phyloP scores from a whole-genome alignment of 2,329 filamentous ascomycete species.

The Dactylellina drechsleri region DNA sequence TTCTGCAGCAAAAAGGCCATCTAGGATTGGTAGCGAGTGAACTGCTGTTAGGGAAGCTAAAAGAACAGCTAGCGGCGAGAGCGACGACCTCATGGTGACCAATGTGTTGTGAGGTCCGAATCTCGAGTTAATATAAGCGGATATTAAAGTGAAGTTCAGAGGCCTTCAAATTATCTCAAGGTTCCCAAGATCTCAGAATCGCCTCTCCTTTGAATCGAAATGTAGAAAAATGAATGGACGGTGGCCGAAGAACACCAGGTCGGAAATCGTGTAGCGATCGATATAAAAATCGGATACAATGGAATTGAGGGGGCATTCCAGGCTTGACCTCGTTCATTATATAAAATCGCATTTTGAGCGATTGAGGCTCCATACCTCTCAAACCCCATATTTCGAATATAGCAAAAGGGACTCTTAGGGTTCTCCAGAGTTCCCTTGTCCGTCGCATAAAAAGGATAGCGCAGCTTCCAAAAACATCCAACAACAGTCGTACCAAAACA shows the following conservation, averaged over 20 bases:
- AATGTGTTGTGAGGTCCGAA: slow-evolving; percentile 22
- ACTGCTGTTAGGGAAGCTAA: slow-evolving; percentile 23
- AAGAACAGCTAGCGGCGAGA: slow-evolving; percentile 17
- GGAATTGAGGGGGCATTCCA: background rate
- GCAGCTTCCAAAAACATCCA: slow-evolving; percentile 48
- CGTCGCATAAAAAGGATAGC: slow-evolving; percentile 42
- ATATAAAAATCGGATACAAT: background rate
- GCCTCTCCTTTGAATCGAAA: background rate
- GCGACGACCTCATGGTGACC: slow-evolving; percentile 43
- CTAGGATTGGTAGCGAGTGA: slow-evolving; percentile 16
- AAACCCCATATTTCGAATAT: slow-evolving; percentile 10
- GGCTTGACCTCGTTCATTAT: slow-evolving; percentile 7
- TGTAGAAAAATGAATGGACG: slow-evolving; percentile 18
- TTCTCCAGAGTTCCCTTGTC: slow-evolving; percentile 5
- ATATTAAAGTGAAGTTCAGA: too few relatives aligned
- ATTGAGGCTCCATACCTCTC: slow-evolving; percentile 18
- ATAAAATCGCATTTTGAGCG: slow-evolving; percentile 15
- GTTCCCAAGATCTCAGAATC: background rate
- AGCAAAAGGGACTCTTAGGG: too few relatives aligned
- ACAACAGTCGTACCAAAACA: slow-evolving; percentile 6
- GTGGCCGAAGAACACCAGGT: slow-evolving; percentile 27
- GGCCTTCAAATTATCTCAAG: background rate
- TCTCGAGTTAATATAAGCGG: slow-evolving; percentile 11
- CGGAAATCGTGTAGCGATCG: background rate
- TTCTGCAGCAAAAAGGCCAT: slow-evolving; percentile 8